Conservation (phyloP, 805 yeast genomes). For the Spathaspora sp. region DNA sequence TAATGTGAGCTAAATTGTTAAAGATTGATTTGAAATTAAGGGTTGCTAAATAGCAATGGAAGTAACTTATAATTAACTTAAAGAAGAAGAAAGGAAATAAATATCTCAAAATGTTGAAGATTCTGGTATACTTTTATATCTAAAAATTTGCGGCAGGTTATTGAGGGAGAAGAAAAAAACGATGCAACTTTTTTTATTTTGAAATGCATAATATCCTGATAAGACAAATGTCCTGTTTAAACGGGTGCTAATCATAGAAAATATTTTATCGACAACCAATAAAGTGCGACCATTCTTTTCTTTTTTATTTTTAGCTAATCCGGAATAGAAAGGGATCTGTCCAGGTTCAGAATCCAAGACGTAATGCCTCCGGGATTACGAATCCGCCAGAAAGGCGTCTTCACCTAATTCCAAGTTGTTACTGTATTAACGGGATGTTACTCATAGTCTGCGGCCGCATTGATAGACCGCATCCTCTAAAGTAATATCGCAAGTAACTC, state of each 20-base stretch:
- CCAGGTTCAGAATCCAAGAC: background rate
- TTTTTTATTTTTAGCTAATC: background rate
- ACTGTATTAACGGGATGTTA: background rate
- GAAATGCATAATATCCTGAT: constrained; percentile 1
- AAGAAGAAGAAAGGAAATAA: background rate
- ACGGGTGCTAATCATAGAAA: background rate
- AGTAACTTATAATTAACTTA: background rate
- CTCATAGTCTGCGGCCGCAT: background rate
- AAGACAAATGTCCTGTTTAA: background rate
- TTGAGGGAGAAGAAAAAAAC: background rate
- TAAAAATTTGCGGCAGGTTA: background rate
- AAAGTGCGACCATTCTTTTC: background rate
- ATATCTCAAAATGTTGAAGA: background rate
- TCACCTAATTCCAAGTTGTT: background rate
- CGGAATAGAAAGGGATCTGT: background rate
- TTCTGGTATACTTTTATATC: background rate
- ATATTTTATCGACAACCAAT: background rate
- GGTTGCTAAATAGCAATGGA: background rate
- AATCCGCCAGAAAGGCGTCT: background rate
- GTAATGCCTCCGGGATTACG: background rate
- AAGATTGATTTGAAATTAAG: background rate
- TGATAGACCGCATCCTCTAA: background rate
- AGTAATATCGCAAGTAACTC: background rate
- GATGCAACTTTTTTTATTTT: constrained; percentile 1
- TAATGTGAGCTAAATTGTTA: background rate